Evolutionary conservation across 2,329 filamentous ascomycete species (phyloP), one percentile per base, ranked within the genome.

Genomic region (Metarhizium album): DNA sequence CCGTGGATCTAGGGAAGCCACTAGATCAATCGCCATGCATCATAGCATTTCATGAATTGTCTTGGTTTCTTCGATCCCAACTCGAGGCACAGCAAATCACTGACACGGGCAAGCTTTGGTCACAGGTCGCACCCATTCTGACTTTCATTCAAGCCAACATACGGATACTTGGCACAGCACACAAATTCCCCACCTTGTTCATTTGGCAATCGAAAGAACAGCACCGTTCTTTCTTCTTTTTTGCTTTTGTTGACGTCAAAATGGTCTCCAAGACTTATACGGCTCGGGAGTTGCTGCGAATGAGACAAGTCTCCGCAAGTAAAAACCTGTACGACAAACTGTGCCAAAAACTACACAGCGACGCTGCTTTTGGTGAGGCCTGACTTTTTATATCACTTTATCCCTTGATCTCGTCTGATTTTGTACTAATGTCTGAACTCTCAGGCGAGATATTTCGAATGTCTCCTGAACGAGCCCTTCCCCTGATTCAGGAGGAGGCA

Each of bases 191-290:
- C 6, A 71, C 66, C 18, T 56, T 72, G 43, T 71, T 74, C 54
- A 58, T 62, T 54, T 71, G 67, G 64, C 62, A 68, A 51, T 65
- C 60, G 24, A 54, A 57, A 40, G 57, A 60, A 22, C 64, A 55
- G 29, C 64, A 66, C 57, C 66, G 67, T 35, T 65, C 66, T 24
- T 70, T 69, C 62, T 62, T 64, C 57, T 57, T 73, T 52, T 72
- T 73, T 55, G 68, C 65, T 54, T 69, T 67, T 54, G 57, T 70
- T 53, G 53, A 60, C 45, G 49, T 60, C 60, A 60, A 61, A 49
- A 77, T 78, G 74, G 62, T 63, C 49, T 63, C 66, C 13, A 66
- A 64, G 42, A 68, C 58, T 11, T 78, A 78, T 56, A 68, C 66
- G 8, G 60, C 70, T 47, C 59, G 62, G 35, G 72, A 78, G 60